Evolutionary conservation across 2,329 filamentous ascomycete species (phyloP).

Genomic region (Ophiocordyceps australis): DNA sequence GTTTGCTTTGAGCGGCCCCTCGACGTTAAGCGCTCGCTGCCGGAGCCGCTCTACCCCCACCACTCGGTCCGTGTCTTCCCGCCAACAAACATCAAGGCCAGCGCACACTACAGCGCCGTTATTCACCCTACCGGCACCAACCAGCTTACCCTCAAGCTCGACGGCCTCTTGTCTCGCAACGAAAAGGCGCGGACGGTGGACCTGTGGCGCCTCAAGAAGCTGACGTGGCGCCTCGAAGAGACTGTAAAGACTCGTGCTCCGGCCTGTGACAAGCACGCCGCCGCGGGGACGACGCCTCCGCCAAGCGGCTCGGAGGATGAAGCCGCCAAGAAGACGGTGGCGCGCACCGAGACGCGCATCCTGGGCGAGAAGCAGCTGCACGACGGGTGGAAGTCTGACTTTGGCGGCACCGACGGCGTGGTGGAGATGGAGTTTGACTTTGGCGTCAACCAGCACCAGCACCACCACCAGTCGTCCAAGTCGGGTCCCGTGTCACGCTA

Average conservation of each 20-base stretch:
- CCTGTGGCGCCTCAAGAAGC: conserved; percentile 75
- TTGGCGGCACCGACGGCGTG: conserved; percentile 31
- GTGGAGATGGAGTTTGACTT: conserved; percentile 35
- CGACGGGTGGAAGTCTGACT: conserved; percentile 73
- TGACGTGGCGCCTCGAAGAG: conserved; percentile 89
- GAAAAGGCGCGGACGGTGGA: conserved; percentile 52
- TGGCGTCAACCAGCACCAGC: conserved; percentile 24
- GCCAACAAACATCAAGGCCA: conserved; percentile 81
- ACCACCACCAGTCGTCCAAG: conserved; percentile 8
- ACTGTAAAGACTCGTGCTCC: conserved; percentile 61
- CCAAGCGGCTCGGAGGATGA: too few species aligned
- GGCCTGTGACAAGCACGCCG: conserved; percentile 59
- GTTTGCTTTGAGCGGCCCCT: conserved; percentile 51
- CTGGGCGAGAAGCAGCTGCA: conserved; percentile 72
- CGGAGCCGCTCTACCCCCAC: conserved; percentile 58
- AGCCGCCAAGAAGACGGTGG: conserved; percentile 40
- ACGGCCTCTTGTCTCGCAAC: conserved; percentile 63
- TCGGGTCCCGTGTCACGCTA: too few species aligned
- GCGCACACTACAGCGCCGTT: conserved; percentile 63
- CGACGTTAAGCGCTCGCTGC: conserved; percentile 61
- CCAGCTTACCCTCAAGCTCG: conserved; percentile 61
- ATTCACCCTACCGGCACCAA: conserved; percentile 77
- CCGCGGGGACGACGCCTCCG: conserved; percentile 14
- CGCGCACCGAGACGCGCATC: conserved; percentile 57
- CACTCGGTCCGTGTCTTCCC: conserved; percentile 89